Conservation (phyloP, 1,284 basidiomycete species). For the Ganoderma sinense region DNA sequence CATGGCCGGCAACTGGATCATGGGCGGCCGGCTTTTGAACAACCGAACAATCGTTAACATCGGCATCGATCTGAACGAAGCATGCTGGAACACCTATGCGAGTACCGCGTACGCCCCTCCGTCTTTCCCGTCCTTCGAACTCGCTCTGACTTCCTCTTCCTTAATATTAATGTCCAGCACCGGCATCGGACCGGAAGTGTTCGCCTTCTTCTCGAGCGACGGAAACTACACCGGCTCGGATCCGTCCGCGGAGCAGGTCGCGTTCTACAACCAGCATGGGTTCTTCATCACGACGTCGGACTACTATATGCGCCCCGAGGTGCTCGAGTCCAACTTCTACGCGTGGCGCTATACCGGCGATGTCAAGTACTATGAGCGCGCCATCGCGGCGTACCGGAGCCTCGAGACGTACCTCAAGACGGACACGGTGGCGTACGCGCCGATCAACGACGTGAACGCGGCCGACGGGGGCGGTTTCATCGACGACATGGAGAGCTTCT, state of each 20-base stretch:
- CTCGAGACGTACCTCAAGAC: slow-evolving; percentile 52
- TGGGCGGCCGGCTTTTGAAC: slow-evolving; percentile 72
- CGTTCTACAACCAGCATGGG: slow-evolving; percentile 67
- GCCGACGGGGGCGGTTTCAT: slow-evolving; percentile 49
- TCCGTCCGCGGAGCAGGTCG: slow-evolving; percentile 44
- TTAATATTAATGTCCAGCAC: slow-evolving; percentile 58
- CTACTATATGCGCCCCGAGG: slow-evolving; percentile 70
- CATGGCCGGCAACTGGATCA: slow-evolving; percentile 76
- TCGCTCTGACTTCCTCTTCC: neutral
- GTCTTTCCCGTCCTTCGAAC: neutral
- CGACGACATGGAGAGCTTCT: slow-evolving; percentile 77
- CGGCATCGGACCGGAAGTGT: slow-evolving; percentile 75
- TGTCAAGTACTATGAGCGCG: slow-evolving; percentile 48
- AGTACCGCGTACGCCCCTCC: slow-evolving; percentile 61
- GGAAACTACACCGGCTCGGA: slow-evolving; percentile 60
- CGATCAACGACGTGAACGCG: slow-evolving; percentile 57
- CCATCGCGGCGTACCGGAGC: slow-evolving; percentile 44
- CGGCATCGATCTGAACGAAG: slow-evolving; percentile 67
- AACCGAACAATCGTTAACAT: slow-evolving; percentile 73
- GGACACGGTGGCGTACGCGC: slow-evolving; percentile 47
- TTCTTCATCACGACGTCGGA: slow-evolving; percentile 61
- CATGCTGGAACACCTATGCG: slow-evolving; percentile 81
- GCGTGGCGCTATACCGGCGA: slow-evolving; percentile 77
- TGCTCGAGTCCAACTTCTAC: slow-evolving; percentile 82
- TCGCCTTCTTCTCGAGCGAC: slow-evolving; percentile 64